These are phyloP conservation scores for Penicillium sumatraense DNA, from an alignment of 2,329 filamentous ascomycete genomes.

Conservation along the genomic window DNA sequence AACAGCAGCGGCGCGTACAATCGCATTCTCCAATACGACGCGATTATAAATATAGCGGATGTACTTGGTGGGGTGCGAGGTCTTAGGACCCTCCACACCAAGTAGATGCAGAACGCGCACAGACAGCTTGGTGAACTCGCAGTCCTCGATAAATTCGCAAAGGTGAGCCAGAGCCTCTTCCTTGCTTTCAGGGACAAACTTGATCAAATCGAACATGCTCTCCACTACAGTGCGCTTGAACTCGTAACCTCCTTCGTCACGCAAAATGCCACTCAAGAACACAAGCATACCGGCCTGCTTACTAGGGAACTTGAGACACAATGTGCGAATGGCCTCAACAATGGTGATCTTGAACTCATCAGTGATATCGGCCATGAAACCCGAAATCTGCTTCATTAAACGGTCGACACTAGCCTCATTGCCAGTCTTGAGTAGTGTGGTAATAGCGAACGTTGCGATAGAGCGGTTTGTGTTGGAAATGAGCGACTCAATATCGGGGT, in stretches of 20 bases:
- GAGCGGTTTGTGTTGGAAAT: conserved; percentile 97
- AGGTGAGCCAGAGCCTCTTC: conserved; percentile 87
- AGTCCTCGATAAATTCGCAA: conserved; percentile 99
- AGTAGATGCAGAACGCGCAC: conserved; percentile 94
- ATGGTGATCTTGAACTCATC: conserved; percentile 99
- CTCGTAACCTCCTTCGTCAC: conserved; percentile 96
- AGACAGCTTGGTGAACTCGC: conserved; percentile 97
- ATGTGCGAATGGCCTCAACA: conserved; percentile 93
- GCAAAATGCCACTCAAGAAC: conserved; percentile 94
- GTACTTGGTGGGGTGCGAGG: conserved; percentile 94
- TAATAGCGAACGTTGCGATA: conserved; percentile 97
- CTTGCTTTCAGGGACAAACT: conserved; percentile 90
- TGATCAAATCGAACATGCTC: conserved; percentile 99
- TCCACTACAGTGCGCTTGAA: conserved; percentile 98
- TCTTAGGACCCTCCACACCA: conserved; percentile 92
- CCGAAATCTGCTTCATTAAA: conserved; percentile 97
- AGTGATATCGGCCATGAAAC: conserved; percentile 98
- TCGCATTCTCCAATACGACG: conserved; percentile 94
- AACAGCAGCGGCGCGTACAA: conserved; percentile 91
- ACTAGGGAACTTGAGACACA: conserved; percentile 96
- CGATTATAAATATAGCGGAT: conserved; percentile 99
- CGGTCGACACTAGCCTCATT: conserved; percentile 97
- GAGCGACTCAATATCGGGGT: conserved; percentile 94
- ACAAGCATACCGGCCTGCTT: conserved; percentile 98
- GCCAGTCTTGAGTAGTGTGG: conserved; percentile 95